Base-by-base conservation (phyloP, 805 yeast genomes). In the Lachancea waltii region DNA sequence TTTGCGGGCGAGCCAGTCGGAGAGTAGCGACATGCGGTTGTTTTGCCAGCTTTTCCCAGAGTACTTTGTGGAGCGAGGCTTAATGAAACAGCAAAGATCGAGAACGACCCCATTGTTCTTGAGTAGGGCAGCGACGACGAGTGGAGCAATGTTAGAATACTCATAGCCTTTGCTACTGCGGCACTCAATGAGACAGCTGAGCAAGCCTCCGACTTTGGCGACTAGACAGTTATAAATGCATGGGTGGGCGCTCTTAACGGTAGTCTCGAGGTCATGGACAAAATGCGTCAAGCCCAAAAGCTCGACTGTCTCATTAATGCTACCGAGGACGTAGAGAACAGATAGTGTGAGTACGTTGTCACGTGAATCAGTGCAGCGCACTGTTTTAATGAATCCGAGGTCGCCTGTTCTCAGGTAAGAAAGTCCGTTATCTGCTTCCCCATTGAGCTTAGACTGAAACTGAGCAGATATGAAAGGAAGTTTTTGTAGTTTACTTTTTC, bases 201-300 rank as follows among this genome's bases (percentile, higher is more conserved):
- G 73, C 51, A 82, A 76, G 13, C 86, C 90, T 7, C 87, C 89
- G 27, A 89, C 79, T 54, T 84, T 87, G 60, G 86, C 81, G 1
- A 87, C 71, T 50, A 87, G 79, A 21, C 80, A 62, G n/a, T 56
- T 46, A 14, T 50, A 50, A 17, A 78, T 67, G n/a, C 65, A 60
- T 10, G 62, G 43, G 45, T 74, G 75, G 4, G 69, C 61, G 33
- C 67, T 54, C 55, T 77, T 79, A 34, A 89, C 68, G 40, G 92
- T 70, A 42, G 68, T 43, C 62, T 79, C 98, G 38, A 92, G 73
- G 58, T 92, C 98, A 17, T 69, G 63, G 1, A 94, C 94, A 67
- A 92, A 90, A 58, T 86, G 95, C 50, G 85, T 87, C 51, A 92
- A 65, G 0, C 99, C 99, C 66, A 85, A 69, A 3, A 82, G 79